Conservation (phyloP, 1,139 yeast genomes). For the Kurtzmaniella natalensis region DNA sequence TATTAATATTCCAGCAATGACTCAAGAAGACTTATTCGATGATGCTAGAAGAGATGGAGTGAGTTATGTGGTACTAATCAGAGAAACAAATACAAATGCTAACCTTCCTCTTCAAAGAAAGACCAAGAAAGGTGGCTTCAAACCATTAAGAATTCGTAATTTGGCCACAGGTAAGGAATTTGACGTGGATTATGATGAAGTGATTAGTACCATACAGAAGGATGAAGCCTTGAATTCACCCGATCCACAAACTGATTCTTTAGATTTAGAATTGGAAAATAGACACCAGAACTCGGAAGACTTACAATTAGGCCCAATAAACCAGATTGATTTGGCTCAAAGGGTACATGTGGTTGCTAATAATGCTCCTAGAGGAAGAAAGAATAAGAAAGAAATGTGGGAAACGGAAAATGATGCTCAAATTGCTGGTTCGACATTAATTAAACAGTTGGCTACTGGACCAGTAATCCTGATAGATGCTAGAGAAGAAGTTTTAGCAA, state of each 20-base stretch:
- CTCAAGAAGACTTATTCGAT: conserved; percentile 60
- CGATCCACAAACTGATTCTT: background rate
- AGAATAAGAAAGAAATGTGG: conserved; percentile 79
- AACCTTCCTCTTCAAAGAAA: too few species aligned
- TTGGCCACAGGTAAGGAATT: conserved; percentile 54
- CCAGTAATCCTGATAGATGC: conserved; percentile 76
- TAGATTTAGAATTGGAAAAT: conserved; percentile 24
- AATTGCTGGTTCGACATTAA: conserved; percentile 51
- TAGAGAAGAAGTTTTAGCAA: conserved; percentile 78
- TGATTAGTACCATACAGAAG: conserved; percentile 23
- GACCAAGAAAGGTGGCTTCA: conserved; percentile 45
- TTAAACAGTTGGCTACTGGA: conserved; percentile 54
- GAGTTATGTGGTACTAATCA: conserved; percentile 69
- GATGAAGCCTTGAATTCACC: conserved; percentile 1
- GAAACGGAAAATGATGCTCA: conserved; percentile 70
- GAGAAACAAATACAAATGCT: conserved; percentile 43
- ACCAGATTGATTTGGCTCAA: conserved; percentile 45
- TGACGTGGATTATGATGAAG: conserved; percentile 68
- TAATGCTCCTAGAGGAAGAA: conserved; percentile 67
- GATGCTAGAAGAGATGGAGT: conserved; percentile 68
- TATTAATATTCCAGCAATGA: conserved; percentile 29
- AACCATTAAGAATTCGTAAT: conserved; percentile 71
- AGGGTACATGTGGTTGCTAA: conserved; percentile 61
- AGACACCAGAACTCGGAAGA: conserved; percentile 10
- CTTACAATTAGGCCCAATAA: conserved; percentile 21